Base-by-base conservation (phyloP, 345 rosid species). In the Acer yangbiense region DNA sequence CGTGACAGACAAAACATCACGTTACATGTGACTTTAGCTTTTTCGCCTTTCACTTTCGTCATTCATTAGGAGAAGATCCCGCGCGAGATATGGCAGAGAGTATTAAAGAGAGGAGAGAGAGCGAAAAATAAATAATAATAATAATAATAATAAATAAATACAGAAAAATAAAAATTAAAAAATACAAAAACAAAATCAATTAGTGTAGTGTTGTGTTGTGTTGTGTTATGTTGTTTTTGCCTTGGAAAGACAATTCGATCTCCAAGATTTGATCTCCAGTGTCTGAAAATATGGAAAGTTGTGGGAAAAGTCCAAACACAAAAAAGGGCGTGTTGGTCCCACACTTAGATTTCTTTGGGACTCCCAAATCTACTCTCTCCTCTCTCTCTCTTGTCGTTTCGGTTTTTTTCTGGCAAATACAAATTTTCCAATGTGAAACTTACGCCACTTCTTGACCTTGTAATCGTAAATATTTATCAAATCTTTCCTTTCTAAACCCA, bases 241-340 rank as follows among this genome's bases (percentile, higher is more conserved):
- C 16, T 57, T 21, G 85, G 82, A 75, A 74, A 74, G 84, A 84
- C 74, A 77, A 82, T 70, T 41, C 77, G 76, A 86, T 88, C 83
- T 84, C 79, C 64, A 69, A 86, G 92, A 90, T 86, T 77, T 88
- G 88, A 88, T 87, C 25, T 80, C 75, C 84, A 78, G 83, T 86
- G 86, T 81, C 83, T 80, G 84, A 82, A 85, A 82, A 71, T 83
- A 50, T 77, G 65, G 69, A 74, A 81, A 76, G 41, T 20, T 20
- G 69, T 69, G 65, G 83, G 65, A 83, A 87, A 84, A 82, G 86
- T 83, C 92, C 85, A 87, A 78, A 61, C 83, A 72, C 77, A 68
- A 79, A 72, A 80, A 82, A 77, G 48, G 55, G 70, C 0, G 27
- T 54, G 62, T 54, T 71, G 91, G 86, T 60, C 89, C 89, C 90